phyloP scores from a whole-genome alignment of 768 basidiomycete genomes.

The Kwoniella dejecticola region DNA sequence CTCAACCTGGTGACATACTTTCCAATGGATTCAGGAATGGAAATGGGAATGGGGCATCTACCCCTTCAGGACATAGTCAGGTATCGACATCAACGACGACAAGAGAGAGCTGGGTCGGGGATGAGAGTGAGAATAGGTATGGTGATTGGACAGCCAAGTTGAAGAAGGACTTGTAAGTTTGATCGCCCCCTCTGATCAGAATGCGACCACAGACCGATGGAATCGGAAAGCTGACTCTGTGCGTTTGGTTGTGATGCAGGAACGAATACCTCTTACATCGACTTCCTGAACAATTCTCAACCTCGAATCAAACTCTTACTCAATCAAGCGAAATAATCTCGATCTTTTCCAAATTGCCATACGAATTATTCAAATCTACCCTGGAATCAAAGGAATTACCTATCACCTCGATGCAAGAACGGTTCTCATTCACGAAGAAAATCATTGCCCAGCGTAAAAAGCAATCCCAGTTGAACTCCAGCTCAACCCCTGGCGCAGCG shows the following conservation, averaged over 20 bases:
- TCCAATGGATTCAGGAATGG: slow-evolving; percentile 5
- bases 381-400: slow-evolving; percentile 42
- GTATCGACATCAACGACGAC: no score
- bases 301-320: slow-evolving; percentile 12
- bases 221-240: background rate
- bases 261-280: slow-evolving; percentile 32
- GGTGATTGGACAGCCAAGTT: slow-evolving; percentile 41
- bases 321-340: slow-evolving; percentile 26
- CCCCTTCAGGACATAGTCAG: background rate
- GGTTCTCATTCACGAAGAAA: slow-evolving; percentile 90
- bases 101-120: no score
- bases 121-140: slow-evolving; percentile 14
- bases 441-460: slow-evolving; percentile 80
- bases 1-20: background rate
- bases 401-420: slow-evolving; percentile 73
- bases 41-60: background rate
- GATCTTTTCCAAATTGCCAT: slow-evolving; percentile 73
- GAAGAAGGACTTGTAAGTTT: slow-evolving; percentile 44
- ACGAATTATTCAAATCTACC: slow-evolving; percentile 61
- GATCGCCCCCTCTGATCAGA: background rate
- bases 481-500: no score
- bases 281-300: slow-evolving; percentile 20
- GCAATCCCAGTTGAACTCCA: no score
- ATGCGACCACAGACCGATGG: background rate
- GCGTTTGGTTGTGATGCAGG: slow-evolving; percentile 8